phyloP scores from a whole-genome alignment of 1,139 yeast species.

The Suhomyces bokatorum region DNA sequence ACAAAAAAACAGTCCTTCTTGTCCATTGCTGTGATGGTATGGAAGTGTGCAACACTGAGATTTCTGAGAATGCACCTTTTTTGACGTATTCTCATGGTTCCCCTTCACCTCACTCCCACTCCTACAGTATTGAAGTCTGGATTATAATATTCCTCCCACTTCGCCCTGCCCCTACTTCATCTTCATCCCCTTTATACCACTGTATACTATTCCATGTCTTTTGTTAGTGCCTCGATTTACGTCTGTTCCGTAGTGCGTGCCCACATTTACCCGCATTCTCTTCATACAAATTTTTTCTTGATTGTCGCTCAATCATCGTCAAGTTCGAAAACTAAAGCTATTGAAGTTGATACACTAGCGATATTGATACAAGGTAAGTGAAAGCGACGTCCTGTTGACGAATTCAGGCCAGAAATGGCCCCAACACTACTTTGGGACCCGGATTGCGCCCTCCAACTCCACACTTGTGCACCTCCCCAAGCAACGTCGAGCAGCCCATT shows the following conservation, averaged over 20 bases:
- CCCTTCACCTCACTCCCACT: too few relatives aligned
- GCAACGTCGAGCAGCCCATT: neutral
- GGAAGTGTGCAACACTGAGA: too few relatives aligned
- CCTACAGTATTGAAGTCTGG: too few relatives aligned
- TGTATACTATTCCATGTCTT: neutral
- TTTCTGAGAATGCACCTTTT: too few relatives aligned
- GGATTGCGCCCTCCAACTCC: too few relatives aligned
- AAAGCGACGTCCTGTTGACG: neutral
- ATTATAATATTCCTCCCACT: too few relatives aligned
- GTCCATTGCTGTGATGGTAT: too few relatives aligned
- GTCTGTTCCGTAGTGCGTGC: constrained; percentile 7
- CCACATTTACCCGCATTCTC: constrained; percentile 25
- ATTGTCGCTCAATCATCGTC: constrained; percentile 17
- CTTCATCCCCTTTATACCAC: neutral
- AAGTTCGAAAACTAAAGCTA: constrained; percentile 7
- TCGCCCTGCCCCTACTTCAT: too few relatives aligned
- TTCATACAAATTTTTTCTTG: constrained; percentile 23
- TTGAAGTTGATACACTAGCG: constrained; percentile 5
- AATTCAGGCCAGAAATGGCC: too few relatives aligned
- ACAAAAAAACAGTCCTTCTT: too few relatives aligned
- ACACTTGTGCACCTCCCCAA: neutral
- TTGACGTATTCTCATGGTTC: too few relatives aligned
- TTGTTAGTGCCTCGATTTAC: constrained; percentile 12
- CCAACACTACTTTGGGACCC: too few relatives aligned
- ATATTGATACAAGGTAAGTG: constrained; percentile 10